Base-by-base conservation (phyloP, 1,284 basidiomycete genomes). In the Afroboletus lepidellus region DNA sequence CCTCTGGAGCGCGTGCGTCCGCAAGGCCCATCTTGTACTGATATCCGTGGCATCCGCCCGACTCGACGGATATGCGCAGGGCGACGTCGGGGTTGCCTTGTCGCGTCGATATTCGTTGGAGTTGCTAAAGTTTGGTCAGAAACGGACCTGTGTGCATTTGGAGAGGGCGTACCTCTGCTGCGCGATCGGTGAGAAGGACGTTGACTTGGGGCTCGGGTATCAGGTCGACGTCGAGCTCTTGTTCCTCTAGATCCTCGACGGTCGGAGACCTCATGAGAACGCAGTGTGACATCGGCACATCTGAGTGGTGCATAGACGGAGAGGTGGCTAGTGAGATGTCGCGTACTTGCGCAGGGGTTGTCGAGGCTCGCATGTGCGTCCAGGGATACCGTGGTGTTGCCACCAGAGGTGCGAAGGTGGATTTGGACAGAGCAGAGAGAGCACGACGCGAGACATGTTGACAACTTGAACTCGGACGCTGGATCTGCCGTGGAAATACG, bases 41-140 rank as follows among this genome's bases (percentile, higher is more conserved):
- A 64, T 95, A 95, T 29, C 93, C 93, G 62, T 96, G 92, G 63
- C 93, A 95, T 33, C 93, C 94, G 16, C 93, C 93, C 4, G 88
- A 91, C 65, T 94, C 92, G 23, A 96, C 90, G 1, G 83, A 74
- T 61, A 96, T 77, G 54, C 92, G 77, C 15, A 95, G 74, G 2
- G 84, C 87, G 20, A 88, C 77, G 27, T 78, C 62, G 0, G 81
- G 68, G 59, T 87, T 79, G 8, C 77, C 73, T 60, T 88, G 79
- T 59, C 8, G 85, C 73, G 55, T 52, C 11, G 49, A 47, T 46
- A 92, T 85, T 43, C 72, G 66, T 45, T 76, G 74, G 3, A 92
- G 73, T 85, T 88, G 87, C 89, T 92, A 27, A 20, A 12, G 20
- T 21, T n/a, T n/a, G n/a, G 9, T 27, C 27, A 27, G 27, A 9